Conservation (phyloP, 495 filamentous ascomycete genomes). For the Penicillium tannophilum region DNA sequence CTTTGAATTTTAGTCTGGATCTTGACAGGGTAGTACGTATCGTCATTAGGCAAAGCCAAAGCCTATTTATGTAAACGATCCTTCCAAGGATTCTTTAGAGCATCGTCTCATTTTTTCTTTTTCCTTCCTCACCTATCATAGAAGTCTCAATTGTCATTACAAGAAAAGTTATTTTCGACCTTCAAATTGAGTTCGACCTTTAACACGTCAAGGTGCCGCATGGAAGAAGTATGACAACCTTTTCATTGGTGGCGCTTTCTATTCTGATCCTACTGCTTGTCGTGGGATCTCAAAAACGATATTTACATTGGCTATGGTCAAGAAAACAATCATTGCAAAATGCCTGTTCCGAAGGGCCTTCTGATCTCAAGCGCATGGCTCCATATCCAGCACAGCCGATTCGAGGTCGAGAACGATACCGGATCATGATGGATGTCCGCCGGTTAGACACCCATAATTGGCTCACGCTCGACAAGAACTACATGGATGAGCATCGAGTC, state of each 20-base stretch:
- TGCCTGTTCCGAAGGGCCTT: conserved; percentile 15
- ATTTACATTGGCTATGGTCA: conserved; percentile 23
- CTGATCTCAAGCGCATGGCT: conserved; percentile 41
- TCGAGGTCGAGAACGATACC: conserved; percentile 45
- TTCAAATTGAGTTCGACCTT: conserved; percentile 4
- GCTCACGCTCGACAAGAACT: conserved; percentile 57
- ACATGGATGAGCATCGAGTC: conserved; percentile 50
- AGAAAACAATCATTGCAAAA: conserved; percentile 13
- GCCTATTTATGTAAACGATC: conserved; percentile 12
- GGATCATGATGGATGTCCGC: conserved; percentile 58
- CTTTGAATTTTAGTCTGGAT: conserved; percentile 1
- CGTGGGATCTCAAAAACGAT: conserved; percentile 45
- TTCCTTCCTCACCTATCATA: conserved; percentile 11
- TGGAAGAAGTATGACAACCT: conserved; percentile 36
- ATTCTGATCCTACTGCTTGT: conserved; percentile 44
- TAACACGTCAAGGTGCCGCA: conserved; percentile 16
- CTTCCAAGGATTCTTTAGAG: neutral
- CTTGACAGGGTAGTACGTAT: neutral
- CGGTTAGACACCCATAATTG: conserved; percentile 54
- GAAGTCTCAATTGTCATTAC: conserved; percentile 1
- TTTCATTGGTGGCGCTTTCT: conserved; percentile 38
- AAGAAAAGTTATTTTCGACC: neutral
- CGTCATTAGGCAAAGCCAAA: conserved; percentile 4
- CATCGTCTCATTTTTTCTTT: conserved; percentile 6
- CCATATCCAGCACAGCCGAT: conserved; percentile 50